A percentile compares a stretch with the other conserved stretches of the same genome.
phyloP scores from a whole-genome alignment of 768 basidiomycete species.

The Tulasnella sp. region DNA sequence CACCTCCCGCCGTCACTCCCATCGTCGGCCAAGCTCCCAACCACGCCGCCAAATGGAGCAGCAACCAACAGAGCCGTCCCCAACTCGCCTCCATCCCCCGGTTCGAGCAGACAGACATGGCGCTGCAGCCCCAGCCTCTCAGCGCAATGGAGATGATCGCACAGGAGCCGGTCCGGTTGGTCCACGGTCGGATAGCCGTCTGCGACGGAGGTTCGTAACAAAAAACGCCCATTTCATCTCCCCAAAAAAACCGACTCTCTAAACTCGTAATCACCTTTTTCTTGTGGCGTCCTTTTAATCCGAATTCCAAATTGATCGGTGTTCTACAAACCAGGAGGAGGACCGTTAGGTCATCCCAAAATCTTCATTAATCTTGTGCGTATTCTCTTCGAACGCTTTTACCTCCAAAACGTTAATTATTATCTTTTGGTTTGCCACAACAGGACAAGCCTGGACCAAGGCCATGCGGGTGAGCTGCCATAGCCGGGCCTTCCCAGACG shows the following conservation, averaged over 20 bases:
- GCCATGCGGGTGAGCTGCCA: conserved; percentile 67
- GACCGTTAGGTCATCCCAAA: conserved; percentile 92
- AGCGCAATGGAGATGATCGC: conserved; percentile 85
- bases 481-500: neutral
- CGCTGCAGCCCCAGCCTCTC: conserved; percentile 75
- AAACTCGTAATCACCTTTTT: neutral
- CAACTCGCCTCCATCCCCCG: conserved; percentile 50
- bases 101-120: conserved; percentile 85
- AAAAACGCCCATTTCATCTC: neutral
- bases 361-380: conserved; percentile 89
- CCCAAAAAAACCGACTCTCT: neutral
- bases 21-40: conserved; percentile 64
- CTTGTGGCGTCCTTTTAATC: neutral
- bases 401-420: neutral
- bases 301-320: no score
- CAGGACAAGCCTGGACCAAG: conserved; percentile 82
- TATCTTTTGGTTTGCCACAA: neutral
- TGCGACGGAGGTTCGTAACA: conserved; percentile 83
- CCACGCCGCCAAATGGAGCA: conserved; percentile 70
- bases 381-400: conserved; percentile 14
- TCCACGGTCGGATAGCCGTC: conserved; percentile 70
- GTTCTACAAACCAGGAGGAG: no score
- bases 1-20: neutral
- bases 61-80: conserved; percentile 62
- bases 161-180: conserved; percentile 72